Percentiles rank a stretch among this genome's conserved stretches.
phyloP scores from a whole-genome alignment of 768 basidiomycete genomes.

The Russula sp. region DNA sequence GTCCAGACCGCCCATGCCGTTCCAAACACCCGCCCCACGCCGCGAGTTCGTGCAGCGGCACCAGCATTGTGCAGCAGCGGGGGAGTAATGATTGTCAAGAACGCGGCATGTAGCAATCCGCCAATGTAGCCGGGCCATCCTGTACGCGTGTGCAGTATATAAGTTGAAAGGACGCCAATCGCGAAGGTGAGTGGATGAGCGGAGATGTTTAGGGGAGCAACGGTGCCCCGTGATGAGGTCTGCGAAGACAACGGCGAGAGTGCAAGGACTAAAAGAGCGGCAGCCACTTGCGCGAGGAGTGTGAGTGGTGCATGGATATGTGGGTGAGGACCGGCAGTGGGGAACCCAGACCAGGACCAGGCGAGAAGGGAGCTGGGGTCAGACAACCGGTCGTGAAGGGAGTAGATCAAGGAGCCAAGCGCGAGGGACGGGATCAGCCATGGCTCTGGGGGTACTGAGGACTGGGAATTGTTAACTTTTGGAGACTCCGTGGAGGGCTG shows the following conservation, averaged over 20 bases:
- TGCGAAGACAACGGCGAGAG: slow-evolving; percentile 22
- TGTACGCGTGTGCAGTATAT: slow-evolving; percentile 50
- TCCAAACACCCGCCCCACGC: slow-evolving; percentile 46
- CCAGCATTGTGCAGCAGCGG: slow-evolving; percentile 45
- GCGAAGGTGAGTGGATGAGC: slow-evolving; percentile 48
- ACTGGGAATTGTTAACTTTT: background rate
- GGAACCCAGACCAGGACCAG: slow-evolving; percentile 90
- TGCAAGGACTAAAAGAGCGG: slow-evolving; percentile 41
- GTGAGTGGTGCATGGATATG: slow-evolving; percentile 67
- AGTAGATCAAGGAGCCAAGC: slow-evolving; percentile 64
- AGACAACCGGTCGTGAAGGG: slow-evolving; percentile 62
- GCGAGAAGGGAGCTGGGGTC: slow-evolving; percentile 76
- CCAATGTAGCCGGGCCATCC: slow-evolving; percentile 69
- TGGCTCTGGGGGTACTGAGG: slow-evolving; percentile 5
- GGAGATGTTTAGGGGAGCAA: slow-evolving; percentile 26
- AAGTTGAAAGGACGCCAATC: slow-evolving; percentile 48
- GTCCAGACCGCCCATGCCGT: slow-evolving; percentile 55
- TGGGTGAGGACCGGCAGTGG: slow-evolving; percentile 65
- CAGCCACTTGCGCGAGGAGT: slow-evolving; percentile 54
- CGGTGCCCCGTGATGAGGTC: background rate
- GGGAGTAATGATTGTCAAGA: slow-evolving; percentile 61
- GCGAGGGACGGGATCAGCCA: slow-evolving; percentile 46
- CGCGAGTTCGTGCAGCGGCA: slow-evolving; percentile 27
- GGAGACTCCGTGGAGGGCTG: background rate
- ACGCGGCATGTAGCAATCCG: slow-evolving; percentile 56